Conservation (phyloP, 495 filamentous ascomycete species). For the Penicillium subrubescens region DNA sequence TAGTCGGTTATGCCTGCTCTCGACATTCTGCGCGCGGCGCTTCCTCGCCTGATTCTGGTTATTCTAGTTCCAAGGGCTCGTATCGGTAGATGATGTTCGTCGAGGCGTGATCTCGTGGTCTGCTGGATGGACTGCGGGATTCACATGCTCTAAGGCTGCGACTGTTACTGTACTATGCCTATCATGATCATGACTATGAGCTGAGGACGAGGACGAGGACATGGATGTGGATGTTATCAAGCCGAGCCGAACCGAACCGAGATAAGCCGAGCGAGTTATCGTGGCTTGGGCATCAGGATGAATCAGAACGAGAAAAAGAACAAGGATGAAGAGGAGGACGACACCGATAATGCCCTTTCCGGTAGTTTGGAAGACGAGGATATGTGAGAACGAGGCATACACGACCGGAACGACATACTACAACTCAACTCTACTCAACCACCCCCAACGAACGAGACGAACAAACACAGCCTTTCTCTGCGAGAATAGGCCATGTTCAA, state of each 20-base stretch:
- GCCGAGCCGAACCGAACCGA: background rate
- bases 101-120: background rate
- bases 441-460: background rate
- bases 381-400: background rate
- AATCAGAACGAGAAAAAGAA: background rate
- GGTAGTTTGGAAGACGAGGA: background rate
- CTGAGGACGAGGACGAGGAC: background rate
- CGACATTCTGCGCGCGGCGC: constrained; percentile 53
- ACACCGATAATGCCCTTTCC: background rate
- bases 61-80: constrained; percentile 46
- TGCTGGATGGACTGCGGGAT: background rate
- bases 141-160: background rate
- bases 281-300: background rate
- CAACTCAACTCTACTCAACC: background rate
- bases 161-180: background rate
- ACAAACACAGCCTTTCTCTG: constrained; percentile 1
- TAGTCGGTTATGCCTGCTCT: constrained; percentile 78
- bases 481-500: constrained; percentile 1
- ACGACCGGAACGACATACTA: background rate
- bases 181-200: background rate
- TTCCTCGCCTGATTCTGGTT: constrained; percentile 53
- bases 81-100: constrained; percentile 11
- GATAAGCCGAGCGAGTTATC: background rate
- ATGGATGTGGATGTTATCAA: background rate
- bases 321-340: background rate